Percentiles rank a stretch among this genome's conserved stretches.
phyloP scores from a whole-genome alignment of 805 yeast genomes.

The Sugiyamaella mastotermitis region DNA sequence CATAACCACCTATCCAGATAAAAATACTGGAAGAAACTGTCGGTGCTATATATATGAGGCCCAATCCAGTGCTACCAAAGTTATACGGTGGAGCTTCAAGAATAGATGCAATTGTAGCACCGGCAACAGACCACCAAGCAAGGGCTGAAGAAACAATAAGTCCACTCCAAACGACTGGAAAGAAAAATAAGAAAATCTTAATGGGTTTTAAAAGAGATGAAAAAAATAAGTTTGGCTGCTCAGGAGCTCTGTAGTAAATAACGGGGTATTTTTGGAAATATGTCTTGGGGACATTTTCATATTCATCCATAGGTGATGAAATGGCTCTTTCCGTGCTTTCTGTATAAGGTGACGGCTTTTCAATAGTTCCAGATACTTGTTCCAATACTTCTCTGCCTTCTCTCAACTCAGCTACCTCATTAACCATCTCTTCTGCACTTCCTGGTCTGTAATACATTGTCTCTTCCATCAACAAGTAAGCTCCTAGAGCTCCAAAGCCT shows the following conservation, averaged over 20 bases:
- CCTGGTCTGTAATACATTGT: constrained; percentile 7
- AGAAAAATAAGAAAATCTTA: constrained; percentile 4
- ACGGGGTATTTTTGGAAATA: constrained; percentile 4
- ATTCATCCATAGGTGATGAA: not conserved
- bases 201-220: constrained; percentile 4
- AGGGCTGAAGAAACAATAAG: constrained; percentile 8
- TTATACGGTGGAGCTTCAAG: constrained; percentile 13
- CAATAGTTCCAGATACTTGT: not conserved
- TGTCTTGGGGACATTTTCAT: not conserved
- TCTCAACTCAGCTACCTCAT: constrained; percentile 1
- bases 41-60: constrained; percentile 12
- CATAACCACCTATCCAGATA: constrained; percentile 3
- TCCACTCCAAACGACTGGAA: constrained; percentile 14
- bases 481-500: constrained; percentile 35
- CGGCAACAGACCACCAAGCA: constrained; percentile 11
- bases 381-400: no score
- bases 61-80: constrained; percentile 6
- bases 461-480: constrained; percentile 6
- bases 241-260: constrained; percentile 3
- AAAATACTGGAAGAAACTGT: constrained; percentile 7
- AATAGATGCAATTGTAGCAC: constrained; percentile 9
- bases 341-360: no score
- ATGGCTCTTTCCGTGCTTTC: no score
- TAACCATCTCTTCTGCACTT: constrained; percentile 1
- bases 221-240: constrained; percentile 6